Conservation (phyloP, 1,284 basidiomycete genomes). For the Rhizoctonia solani region DNA sequence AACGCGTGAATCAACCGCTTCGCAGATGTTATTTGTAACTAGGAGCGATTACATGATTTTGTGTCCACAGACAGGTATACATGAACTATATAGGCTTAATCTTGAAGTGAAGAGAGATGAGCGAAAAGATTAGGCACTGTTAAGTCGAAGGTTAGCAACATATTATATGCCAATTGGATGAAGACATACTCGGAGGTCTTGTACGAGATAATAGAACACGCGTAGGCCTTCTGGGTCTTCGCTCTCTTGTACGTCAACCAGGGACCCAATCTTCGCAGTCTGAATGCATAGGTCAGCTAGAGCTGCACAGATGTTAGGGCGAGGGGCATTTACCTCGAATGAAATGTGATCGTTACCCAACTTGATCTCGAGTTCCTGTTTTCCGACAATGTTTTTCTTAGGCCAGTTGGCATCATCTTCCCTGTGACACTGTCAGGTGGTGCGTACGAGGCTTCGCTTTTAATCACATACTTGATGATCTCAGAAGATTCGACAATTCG, state of each 20-base stretch:
- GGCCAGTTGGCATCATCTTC: constrained; percentile 99
- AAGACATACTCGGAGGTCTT: constrained; percentile 84
- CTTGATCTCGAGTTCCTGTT: constrained; percentile 95
- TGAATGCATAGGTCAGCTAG: constrained; percentile 45
- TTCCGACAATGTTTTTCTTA: constrained; percentile 97
- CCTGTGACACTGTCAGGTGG: constrained; percentile 53
- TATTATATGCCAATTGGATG: neutral
- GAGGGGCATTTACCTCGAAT: constrained; percentile 81
- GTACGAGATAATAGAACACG: constrained; percentile 99
- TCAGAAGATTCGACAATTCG: constrained; percentile 94
- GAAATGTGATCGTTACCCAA: constrained; percentile 95
- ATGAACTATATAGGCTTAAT: constrained; percentile 88
- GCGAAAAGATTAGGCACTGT: constrained; percentile 95
- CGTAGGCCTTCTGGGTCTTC: constrained; percentile 96
- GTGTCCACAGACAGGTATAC: neutral
- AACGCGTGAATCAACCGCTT: neutral
- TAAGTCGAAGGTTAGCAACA: neutral
- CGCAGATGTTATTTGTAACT: neutral
- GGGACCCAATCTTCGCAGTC: constrained; percentile 97
- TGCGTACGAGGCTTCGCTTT: neutral
- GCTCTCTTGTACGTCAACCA: constrained; percentile 96
- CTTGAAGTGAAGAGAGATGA: constrained; percentile 98
- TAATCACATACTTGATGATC: constrained; percentile 79
- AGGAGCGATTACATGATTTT: neutral
- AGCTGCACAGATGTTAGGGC: neutral